Percentiles rank a stretch among this genome's conserved stretches.
Conservation (phyloP, 2,329 filamentous ascomycete species). For the Fusarium hainanense region DNA sequence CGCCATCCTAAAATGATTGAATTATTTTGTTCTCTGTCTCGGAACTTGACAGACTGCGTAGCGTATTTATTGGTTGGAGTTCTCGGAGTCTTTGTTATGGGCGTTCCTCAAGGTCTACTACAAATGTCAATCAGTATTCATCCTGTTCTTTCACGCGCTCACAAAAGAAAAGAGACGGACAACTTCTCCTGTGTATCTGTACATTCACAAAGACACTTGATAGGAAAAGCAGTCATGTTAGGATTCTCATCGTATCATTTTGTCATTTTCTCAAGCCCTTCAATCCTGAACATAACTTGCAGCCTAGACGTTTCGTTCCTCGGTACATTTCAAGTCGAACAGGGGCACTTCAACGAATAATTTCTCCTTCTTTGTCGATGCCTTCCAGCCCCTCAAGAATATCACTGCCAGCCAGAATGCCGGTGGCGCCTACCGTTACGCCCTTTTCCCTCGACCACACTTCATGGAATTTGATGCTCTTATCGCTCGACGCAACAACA, state of each 20-base stretch:
- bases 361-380: constrained; percentile 77
- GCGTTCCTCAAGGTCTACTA: constrained; percentile 8
- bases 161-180: background rate
- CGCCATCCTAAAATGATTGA: constrained; percentile 76
- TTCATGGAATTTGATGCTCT: constrained; percentile 94
- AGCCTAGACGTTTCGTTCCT: constrained; percentile 23
- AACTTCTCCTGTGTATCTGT: constrained; percentile 6
- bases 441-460: constrained; percentile 80
- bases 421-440: constrained; percentile 61
- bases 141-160: background rate
- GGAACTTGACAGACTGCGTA: constrained; percentile 28
- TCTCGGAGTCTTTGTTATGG: constrained; percentile 27
- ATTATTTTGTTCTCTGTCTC: background rate
- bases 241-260: constrained; percentile 12
- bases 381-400: constrained; percentile 86
- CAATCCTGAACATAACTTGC: constrained; percentile 19
- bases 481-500: constrained; percentile 90
- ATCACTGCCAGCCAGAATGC: constrained; percentile 82
- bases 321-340: constrained; percentile 4
- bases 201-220: constrained; percentile 6
- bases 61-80: constrained; percentile 41
- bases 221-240: background rate
- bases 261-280: constrained; percentile 26
- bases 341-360: constrained; percentile 70
- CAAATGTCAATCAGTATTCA: constrained; percentile 12